Percentiles rank a stretch among this genome's conserved stretches.
Evolutionary conservation across 176 grass and related monocot genomes (phyloP).

Genomic region (Bromus sterilis): DNA sequence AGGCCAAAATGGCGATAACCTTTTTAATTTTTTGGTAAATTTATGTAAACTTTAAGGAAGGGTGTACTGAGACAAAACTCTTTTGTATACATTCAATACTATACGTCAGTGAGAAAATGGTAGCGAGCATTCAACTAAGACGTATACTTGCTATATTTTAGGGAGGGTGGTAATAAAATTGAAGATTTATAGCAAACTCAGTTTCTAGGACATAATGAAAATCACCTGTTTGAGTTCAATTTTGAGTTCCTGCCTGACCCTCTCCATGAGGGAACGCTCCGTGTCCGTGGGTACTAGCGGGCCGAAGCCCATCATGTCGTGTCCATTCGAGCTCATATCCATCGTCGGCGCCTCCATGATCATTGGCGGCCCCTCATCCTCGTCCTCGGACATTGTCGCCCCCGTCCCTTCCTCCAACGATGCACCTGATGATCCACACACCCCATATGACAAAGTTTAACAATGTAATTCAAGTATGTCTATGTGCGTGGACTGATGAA

Average conservation of each 20-base stretch:
- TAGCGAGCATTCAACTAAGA: not conserved
- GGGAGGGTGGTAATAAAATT: not conserved
- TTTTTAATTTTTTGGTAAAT: no score
- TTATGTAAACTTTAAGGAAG: no score
- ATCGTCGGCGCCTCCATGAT: slow-evolving; percentile 38
- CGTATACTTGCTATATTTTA: not conserved
- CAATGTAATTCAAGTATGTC: not conserved
- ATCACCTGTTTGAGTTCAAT: slow-evolving; percentile 90
- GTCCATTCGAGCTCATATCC: slow-evolving; percentile 71
- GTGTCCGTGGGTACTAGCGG: slow-evolving; percentile 88
- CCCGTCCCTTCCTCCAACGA: slow-evolving; percentile 70
- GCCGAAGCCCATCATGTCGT: slow-evolving; percentile 97
- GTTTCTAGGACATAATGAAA: not conserved
- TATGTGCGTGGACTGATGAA: no score
- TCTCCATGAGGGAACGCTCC: slow-evolving; percentile 90
- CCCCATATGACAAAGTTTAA: not conserved
- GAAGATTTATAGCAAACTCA: not conserved
- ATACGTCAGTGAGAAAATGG: no score
- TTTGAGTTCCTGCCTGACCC: slow-evolving; percentile 95
- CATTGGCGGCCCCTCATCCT: slow-evolving; percentile 63
- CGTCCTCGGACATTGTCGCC: slow-evolving; percentile 96
- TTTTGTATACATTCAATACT: no score
- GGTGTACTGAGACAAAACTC: no score
- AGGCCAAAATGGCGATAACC: no score
- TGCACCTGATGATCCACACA: slow-evolving; percentile 50